phyloP scores from a whole-genome alignment of 1,284 basidiomycete genomes.

The Moesziomyces sp. region DNA sequence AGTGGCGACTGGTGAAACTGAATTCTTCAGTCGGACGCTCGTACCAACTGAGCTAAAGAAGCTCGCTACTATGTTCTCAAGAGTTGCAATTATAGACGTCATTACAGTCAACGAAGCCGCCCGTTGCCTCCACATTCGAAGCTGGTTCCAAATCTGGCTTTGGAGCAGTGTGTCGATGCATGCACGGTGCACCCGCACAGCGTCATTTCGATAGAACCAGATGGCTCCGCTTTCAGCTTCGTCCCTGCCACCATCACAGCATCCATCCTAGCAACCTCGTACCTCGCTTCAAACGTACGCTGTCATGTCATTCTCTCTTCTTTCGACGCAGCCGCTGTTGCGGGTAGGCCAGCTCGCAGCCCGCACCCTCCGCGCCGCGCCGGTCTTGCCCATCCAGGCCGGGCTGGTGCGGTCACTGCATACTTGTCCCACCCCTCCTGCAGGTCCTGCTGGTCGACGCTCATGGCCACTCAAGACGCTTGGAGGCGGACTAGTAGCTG shows the following conservation, averaged over 20 bases:
- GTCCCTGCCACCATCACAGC: neutral
- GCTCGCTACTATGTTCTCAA: no score
- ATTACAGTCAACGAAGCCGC: no score
- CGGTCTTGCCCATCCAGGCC: neutral
- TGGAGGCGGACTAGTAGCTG: constrained; percentile 30
- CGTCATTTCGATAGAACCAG: no score
- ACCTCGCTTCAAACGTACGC: neutral
- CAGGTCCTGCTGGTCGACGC: neutral
- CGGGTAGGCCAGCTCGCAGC: constrained; percentile 4
- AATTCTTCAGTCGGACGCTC: constrained; percentile 57
- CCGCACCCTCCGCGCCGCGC: constrained; percentile 2
- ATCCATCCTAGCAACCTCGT: neutral
- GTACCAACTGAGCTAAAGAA: constrained; percentile 58
- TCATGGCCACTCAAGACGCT: constrained; percentile 23
- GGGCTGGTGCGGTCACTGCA: constrained; percentile 8
- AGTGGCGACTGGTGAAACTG: constrained; percentile 35
- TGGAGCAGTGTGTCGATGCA: no score
- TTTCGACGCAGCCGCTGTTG: constrained; percentile 9
- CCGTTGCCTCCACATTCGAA: neutral
- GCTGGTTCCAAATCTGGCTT: neutral
- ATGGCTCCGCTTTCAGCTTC: neutral
- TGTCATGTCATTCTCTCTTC: constrained; percentile 13
- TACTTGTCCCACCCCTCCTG: constrained; percentile 2
- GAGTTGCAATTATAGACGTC: no score
- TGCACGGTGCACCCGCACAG: no score